Conservation (phyloP, 2,329 filamentous ascomycete genomes). For the Fusarium globosum region DNA sequence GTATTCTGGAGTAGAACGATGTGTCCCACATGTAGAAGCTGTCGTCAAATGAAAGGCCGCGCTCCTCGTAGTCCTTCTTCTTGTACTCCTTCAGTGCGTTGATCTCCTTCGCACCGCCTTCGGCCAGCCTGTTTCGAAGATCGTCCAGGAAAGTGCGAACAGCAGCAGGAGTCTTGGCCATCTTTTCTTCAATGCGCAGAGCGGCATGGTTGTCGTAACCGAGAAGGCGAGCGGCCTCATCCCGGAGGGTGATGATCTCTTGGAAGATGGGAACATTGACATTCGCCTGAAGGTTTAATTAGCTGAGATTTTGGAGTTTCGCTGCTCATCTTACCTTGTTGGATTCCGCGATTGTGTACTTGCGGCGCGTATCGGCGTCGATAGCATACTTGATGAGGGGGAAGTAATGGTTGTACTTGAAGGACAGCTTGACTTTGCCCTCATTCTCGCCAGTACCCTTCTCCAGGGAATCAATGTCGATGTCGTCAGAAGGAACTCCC, state of each 20-base stretch:
- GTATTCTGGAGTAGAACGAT: constrained; percentile 81
- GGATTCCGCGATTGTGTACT: constrained; percentile 78
- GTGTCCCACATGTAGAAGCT: constrained; percentile 88
- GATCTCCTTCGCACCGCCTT: constrained; percentile 77
- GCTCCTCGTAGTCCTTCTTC: constrained; percentile 72
- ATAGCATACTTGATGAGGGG: constrained; percentile 82
- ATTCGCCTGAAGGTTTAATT: constrained; percentile 61
- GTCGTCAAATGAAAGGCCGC: constrained; percentile 69
- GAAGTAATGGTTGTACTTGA: constrained; percentile 87
- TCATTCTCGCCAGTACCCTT: constrained; percentile 79
- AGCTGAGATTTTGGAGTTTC: background rate
- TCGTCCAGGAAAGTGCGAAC: constrained; percentile 80
- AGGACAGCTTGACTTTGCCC: constrained; percentile 78
- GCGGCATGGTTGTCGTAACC: constrained; percentile 82
- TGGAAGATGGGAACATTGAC: constrained; percentile 79
- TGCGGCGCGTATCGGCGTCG: constrained; percentile 74
- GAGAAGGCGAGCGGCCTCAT: constrained; percentile 80
- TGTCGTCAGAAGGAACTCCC: constrained; percentile 78
- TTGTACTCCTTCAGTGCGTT: constrained; percentile 78
- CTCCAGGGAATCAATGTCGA: constrained; percentile 71
- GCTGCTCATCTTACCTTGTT: constrained; percentile 69
- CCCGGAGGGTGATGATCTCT: constrained; percentile 78
- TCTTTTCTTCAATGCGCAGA: constrained; percentile 83
- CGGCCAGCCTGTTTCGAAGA: constrained; percentile 72
- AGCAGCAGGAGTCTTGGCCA: constrained; percentile 80